Evolutionary conservation across 2,329 filamentous ascomycete genomes (phyloP).

Genomic region (Sporothrix variecibatus): DNA sequence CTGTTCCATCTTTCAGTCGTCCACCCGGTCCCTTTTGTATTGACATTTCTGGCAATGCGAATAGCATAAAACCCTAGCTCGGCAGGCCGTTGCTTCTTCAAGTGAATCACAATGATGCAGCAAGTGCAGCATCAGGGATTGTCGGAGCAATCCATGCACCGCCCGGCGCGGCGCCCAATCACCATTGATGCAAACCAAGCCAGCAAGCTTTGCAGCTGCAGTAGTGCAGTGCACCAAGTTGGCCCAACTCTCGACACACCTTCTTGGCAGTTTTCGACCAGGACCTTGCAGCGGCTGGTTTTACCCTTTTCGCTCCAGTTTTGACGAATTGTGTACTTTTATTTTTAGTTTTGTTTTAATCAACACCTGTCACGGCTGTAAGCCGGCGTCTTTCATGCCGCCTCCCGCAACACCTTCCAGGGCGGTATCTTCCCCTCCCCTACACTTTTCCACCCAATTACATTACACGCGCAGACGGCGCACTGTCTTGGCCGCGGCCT

Average conservation of each 20-base stretch:
- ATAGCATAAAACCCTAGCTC: no score
- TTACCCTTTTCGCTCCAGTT: background rate
- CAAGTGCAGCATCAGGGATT: no score
- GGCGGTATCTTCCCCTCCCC: background rate
- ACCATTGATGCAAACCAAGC: background rate
- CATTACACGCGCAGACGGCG: slow-evolving; percentile 12
- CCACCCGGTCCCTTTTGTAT: background rate
- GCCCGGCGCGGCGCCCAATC: background rate
- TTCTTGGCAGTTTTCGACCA: no score
- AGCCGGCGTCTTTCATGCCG: background rate
- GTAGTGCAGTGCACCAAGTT: no score
- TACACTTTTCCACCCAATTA: background rate
- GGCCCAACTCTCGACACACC: no score
- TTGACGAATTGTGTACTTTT: background rate
- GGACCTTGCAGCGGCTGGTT: background rate
- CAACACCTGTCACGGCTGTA: background rate
- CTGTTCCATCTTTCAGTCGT: background rate
- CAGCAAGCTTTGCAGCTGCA: background rate
- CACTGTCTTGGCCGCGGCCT: slow-evolving; percentile 7
- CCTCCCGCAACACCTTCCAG: background rate
- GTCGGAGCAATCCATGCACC: background rate
- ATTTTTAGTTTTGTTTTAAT: background rate
- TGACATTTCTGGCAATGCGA: no score
- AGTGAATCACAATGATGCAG: background rate
- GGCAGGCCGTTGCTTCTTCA: no score